Base-by-base conservation (phyloP, 2,329 filamentous ascomycete genomes). In the Cryphonectria radicalis region DNA sequence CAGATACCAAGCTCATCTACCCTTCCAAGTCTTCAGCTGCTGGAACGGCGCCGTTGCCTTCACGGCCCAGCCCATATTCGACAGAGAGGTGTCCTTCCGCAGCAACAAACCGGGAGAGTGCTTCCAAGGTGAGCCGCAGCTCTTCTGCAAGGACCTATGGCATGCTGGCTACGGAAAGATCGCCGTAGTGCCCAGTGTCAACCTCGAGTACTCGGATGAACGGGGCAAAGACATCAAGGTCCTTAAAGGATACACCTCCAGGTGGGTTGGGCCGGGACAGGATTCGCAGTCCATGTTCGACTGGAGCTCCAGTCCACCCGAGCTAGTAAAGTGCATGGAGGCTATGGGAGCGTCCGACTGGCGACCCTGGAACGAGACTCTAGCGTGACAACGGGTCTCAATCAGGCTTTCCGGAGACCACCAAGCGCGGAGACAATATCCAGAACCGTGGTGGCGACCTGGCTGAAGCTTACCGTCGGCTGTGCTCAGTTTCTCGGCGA, bases 111-210 rank as follows among this genome's bases (percentile, higher is more conserved):
- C 75, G 19, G 80, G 76, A 5, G 88, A 90, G 75, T 90, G 88
- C 70, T 80, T 77, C 14, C 83, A 86, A 73, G 87, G 87, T 3
- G 88, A 90, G 76, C 86, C 88, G 1, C 82, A 84, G 68, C 75
- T 89, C 14, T 85, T 90, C 60, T 86, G 85, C 73, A 89, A 89
- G 71, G 88, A 90, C 73, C 70, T 90, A 74, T 90, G 87, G 86
- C 80, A 75, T 19, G 73, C 76, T 6, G 85, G 86, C 2, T 83
- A 82, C 71, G 81, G 84, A 17, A 87, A 83, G 74, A 87, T 90
- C 72, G 87, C 87, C 0, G 86, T 88, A 0, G 81, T 90, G 13
- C 88, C 88, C 0, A 82, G 81, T 3, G 83, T 90, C 3, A 89
- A 87, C 73, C 77, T 90, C 2, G 87, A 85, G 71, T 89, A 90